phyloP scores from a whole-genome alignment of 352 stramenopile genomes.

The Globisporangium yorkense region DNA sequence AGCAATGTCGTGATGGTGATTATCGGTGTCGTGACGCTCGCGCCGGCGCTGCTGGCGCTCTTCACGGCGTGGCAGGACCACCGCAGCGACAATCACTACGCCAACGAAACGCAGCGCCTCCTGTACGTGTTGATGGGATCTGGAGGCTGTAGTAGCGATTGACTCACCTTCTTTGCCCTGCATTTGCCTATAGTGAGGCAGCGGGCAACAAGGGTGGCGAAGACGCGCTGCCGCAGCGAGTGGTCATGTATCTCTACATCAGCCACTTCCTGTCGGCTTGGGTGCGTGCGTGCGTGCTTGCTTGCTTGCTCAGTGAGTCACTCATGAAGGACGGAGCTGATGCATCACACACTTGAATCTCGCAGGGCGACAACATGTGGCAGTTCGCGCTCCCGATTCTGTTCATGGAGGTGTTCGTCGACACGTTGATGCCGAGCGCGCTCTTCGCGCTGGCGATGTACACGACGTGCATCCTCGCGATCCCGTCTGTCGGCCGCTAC shows the following conservation, averaged over 20 bases:
- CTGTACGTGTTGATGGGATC: slow-evolving; percentile 20
- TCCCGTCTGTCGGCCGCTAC: slow-evolving; percentile 57
- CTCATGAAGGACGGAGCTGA: background rate
- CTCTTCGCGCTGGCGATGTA: slow-evolving; percentile 74
- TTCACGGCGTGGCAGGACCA: slow-evolving; percentile 32
- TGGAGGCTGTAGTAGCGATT: background rate
- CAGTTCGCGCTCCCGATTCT: slow-evolving; percentile 73
- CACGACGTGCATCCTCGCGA: slow-evolving; percentile 60
- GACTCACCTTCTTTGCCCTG: background rate
- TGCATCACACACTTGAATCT: background rate
- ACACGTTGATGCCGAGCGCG: slow-evolving; percentile 71
- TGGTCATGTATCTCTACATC: slow-evolving; percentile 67
- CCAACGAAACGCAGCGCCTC: slow-evolving; percentile 22
- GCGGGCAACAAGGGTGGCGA: background rate
- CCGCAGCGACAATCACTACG: background rate
- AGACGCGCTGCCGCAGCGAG: slow-evolving; percentile 12
- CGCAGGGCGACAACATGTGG: slow-evolving; percentile 75
- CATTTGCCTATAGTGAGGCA: background rate
- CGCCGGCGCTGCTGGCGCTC: slow-evolving; percentile 33
- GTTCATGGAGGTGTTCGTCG: slow-evolving; percentile 85
- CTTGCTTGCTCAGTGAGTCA: too few species aligned
- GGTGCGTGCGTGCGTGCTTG: slow-evolving; percentile 20
- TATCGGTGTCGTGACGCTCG: slow-evolving; percentile 40
- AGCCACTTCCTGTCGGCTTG: slow-evolving; percentile 73
- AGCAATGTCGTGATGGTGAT: slow-evolving; percentile 62